phyloP scores from a whole-genome alignment of 2,329 filamentous ascomycete species.

The Pseudocercospora eumusae region DNA sequence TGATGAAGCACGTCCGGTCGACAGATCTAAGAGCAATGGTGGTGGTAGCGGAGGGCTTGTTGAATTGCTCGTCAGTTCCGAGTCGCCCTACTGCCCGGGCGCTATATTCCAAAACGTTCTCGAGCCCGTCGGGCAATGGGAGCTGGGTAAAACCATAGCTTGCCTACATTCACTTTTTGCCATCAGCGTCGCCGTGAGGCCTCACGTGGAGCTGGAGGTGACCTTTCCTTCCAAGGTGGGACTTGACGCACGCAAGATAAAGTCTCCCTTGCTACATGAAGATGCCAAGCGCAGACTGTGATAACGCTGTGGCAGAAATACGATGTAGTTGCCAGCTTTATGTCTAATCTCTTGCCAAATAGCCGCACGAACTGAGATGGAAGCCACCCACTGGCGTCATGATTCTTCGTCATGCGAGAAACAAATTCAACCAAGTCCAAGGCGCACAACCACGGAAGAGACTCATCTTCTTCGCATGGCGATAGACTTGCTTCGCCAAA shows the following conservation, averaged over 20 bases:
- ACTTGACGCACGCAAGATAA: neutral
- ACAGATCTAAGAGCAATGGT: slow-evolving; percentile 85
- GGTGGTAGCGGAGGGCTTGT: slow-evolving; percentile 43
- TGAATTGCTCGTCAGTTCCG: slow-evolving; percentile 65
- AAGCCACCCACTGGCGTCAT: neutral
- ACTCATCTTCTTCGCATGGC: neutral
- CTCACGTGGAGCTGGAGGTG: slow-evolving; percentile 3
- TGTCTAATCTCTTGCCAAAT: neutral
- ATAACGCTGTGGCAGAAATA: neutral
- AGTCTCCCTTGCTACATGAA: neutral
- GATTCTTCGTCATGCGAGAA: neutral
- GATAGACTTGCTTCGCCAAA: neutral
- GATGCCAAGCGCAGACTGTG: neutral
- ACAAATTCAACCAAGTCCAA: neutral
- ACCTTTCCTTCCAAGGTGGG: neutral
- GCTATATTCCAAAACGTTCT: slow-evolving; percentile 89
- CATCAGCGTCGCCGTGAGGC: slow-evolving; percentile 1
- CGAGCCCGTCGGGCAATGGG: slow-evolving; percentile 87
- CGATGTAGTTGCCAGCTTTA: neutral
- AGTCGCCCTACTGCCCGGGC: slow-evolving; percentile 57
- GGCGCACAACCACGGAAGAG: neutral
- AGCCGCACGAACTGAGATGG: neutral
- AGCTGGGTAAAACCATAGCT: slow-evolving; percentile 87
- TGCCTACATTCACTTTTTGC: slow-evolving; percentile 34
- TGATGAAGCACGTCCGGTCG: slow-evolving; percentile 86